Percentiles rank a stretch among this genome's conserved stretches.
Evolutionary conservation across 257 asterid genomes (phyloP).

Genomic region (Primulina huaijiensis): DNA sequence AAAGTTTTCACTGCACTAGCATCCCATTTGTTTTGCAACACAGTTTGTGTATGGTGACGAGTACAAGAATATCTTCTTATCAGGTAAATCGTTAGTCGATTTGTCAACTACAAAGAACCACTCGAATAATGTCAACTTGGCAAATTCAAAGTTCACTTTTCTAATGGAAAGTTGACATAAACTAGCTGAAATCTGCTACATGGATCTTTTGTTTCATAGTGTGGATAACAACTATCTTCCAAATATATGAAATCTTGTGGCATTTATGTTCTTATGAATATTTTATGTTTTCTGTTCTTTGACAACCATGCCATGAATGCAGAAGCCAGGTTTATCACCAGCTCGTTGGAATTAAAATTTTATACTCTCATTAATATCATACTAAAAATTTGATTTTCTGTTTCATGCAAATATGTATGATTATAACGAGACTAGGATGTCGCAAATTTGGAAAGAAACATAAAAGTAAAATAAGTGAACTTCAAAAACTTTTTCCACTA

Average conservation of each 20-base stretch:
- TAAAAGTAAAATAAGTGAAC: constrained; percentile 15
- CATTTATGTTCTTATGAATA: constrained; percentile 13
- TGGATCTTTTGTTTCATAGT: background rate
- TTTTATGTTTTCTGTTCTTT: background rate
- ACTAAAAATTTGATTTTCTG: background rate
- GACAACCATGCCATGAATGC: constrained; percentile 25
- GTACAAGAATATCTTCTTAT: constrained; percentile 74
- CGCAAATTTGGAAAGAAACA: background rate
- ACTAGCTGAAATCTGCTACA: background rate
- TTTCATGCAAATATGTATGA: background rate
- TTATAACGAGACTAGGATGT: background rate
- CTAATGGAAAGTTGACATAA: background rate
- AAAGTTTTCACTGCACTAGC: background rate
- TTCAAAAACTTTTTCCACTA: constrained; percentile 33
- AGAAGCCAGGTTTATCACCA: constrained; percentile 73
- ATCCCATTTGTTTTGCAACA: background rate
- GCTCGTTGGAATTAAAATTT: constrained; percentile 17
- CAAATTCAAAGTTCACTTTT: too few relatives aligned
- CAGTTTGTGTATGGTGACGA: constrained; percentile 57
- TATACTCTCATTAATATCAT: background rate
- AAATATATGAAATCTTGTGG: background rate
- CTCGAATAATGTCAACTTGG: background rate
- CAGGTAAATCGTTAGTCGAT: constrained; percentile 42
- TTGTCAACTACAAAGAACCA: background rate
- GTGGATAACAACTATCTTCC: background rate